phyloP scores from a whole-genome alignment of 108 stramenopile genomes.

The Fragilaria radians region DNA sequence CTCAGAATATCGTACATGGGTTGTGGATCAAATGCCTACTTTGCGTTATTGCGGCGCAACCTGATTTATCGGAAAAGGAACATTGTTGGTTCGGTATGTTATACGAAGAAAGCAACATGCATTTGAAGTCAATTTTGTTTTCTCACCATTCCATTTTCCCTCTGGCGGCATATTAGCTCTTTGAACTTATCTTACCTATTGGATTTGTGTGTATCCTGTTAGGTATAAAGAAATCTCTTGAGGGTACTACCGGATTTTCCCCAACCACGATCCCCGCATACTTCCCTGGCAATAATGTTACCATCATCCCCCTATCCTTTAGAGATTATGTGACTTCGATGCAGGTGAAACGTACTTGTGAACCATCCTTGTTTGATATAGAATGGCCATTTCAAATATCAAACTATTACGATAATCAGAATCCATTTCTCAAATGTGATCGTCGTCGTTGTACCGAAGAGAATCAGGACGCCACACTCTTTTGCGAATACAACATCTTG shows the following conservation, averaged over 20 bases:
- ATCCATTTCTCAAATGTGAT: conserved; percentile 76
- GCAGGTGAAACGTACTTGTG: conserved; percentile 47
- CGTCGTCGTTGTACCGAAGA: conserved; percentile 36
- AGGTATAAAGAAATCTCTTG: conserved; percentile 50
- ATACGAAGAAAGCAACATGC: no score
- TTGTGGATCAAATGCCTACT: no score
- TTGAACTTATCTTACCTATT: conserved; percentile 58
- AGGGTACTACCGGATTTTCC: conserved; percentile 27
- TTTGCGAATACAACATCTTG: conserved; percentile 51
- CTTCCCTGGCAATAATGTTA: conserved; percentile 37
- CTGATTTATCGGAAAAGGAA: no score
- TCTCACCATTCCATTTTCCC: no score
- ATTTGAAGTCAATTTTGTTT: no score
- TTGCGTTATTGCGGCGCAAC: no score
- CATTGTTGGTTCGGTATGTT: no score
- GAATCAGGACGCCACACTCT: conserved; percentile 55
- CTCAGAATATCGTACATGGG: no score
- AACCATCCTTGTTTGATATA: background rate
- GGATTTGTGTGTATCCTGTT: conserved; percentile 51
- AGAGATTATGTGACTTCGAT: conserved; percentile 62
- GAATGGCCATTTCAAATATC: conserved; percentile 9
- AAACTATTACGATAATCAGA: conserved; percentile 45
- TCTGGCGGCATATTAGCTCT: no score
- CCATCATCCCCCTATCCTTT: conserved; percentile 45
- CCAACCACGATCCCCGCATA: conserved; percentile 32